phyloP scores from a whole-genome alignment of 257 asterid species.

The Apocynum venetum region DNA sequence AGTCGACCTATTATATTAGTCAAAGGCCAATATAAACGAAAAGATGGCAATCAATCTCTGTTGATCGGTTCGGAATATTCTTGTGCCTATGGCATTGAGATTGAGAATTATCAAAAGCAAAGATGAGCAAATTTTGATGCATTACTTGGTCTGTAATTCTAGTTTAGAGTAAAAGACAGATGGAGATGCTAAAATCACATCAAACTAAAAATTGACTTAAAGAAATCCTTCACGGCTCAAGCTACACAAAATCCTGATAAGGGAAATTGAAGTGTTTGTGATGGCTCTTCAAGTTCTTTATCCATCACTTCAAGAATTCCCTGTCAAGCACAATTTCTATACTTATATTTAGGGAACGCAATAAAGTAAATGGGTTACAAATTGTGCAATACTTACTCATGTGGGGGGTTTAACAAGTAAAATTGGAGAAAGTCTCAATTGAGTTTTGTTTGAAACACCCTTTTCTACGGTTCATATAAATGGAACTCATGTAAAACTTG shows the following conservation, averaged over 20 bases:
- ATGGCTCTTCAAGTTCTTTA: slow-evolving; percentile 3
- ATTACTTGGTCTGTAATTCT: neutral
- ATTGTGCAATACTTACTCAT: too few relatives aligned
- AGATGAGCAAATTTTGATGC: neutral
- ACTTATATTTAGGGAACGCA: neutral
- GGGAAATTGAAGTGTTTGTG: slow-evolving; percentile 12
- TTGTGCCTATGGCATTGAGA: neutral
- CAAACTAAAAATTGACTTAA: slow-evolving; percentile 7
- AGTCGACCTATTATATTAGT: too few relatives aligned
- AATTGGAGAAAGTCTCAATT: too few relatives aligned
- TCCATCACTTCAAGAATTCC: slow-evolving; percentile 10
- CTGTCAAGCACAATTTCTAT: neutral
- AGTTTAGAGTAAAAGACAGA: slow-evolving; percentile 3
- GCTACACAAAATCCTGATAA: slow-evolving; percentile 4
- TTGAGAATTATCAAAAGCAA: neutral
- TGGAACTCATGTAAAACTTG: too few relatives aligned
- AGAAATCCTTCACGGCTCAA: neutral
- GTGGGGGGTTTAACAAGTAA: too few relatives aligned
- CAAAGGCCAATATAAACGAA: neutral
- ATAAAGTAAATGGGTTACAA: neutral
- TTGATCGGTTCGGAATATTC: slow-evolving; percentile 10
- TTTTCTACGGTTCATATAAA: too few relatives aligned
- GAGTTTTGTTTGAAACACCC: neutral
- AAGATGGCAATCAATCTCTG: neutral
- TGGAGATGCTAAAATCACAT: slow-evolving; percentile 17